phyloP scores from a whole-genome alignment of 1,284 basidiomycete genomes.

The Anthracocystis walkeri region DNA sequence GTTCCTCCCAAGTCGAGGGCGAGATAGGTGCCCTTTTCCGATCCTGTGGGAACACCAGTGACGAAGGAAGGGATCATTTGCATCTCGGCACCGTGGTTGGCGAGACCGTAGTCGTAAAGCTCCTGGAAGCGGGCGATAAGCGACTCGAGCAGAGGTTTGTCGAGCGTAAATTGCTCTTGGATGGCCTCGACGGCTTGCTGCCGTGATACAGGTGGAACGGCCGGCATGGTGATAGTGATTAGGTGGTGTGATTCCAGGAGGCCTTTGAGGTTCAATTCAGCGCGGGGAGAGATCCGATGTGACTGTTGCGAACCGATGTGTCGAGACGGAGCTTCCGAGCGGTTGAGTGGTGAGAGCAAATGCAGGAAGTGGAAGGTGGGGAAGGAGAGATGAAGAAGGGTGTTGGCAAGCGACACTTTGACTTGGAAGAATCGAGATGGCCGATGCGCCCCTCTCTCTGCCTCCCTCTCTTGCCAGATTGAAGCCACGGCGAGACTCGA shows the following conservation, averaged over 20 bases:
- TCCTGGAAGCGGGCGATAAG: conserved; percentile 56
- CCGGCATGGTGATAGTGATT: conserved; percentile 38
- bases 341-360: not conserved
- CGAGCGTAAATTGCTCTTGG: conserved; percentile 52
- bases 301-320: not conserved
- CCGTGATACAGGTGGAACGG: conserved; percentile 46
- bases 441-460: conserved; percentile 5
- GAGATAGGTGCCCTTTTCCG: conserved; percentile 65
- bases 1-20: conserved; percentile 66
- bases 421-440: conserved; percentile 1
- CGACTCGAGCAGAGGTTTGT: conserved; percentile 44
- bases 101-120: conserved; percentile 58
- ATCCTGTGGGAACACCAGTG: conserved; percentile 61
- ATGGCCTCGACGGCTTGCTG: conserved; percentile 46
- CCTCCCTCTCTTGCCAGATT: too few relatives aligned
- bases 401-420: not conserved
- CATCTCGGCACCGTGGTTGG: conserved; percentile 61
- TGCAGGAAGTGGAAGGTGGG: not conserved
- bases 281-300: not conserved
- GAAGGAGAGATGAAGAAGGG: conserved; percentile 1
- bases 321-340: not conserved
- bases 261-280: not conserved
- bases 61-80: conserved; percentile 66
- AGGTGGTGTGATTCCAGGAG: not conserved
- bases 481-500: too few relatives aligned